Percentiles rank a stretch among this genome's conserved stretches.
Conservation (phyloP, 306 rosid species). For the Ceratonia siliqua region DNA sequence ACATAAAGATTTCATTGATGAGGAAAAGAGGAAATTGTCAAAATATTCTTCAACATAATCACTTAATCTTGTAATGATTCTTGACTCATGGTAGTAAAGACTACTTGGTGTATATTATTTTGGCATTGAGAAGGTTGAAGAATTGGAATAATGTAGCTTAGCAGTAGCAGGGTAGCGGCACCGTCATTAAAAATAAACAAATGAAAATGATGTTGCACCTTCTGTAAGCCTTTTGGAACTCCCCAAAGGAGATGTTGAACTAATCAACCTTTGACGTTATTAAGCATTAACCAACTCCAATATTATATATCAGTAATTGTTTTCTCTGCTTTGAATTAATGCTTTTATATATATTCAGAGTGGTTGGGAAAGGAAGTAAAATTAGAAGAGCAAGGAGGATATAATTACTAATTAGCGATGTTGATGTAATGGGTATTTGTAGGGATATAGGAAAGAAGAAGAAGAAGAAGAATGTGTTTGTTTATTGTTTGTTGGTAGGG, state of each 20-base stretch:
- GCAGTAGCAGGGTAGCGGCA: too few relatives aligned
- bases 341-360: too few relatives aligned
- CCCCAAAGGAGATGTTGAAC: constrained; percentile 31
- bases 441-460: not conserved
- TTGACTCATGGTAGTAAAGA: not conserved
- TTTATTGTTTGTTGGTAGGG: too few relatives aligned
- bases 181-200: not conserved
- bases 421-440: too few relatives aligned
- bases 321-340: too few relatives aligned
- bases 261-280: not conserved
- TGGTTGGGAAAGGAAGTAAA: not conserved
- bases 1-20: not conserved
- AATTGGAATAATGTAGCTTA: not conserved
- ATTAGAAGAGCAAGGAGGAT: too few relatives aligned
- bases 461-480: not conserved
- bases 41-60: not conserved
- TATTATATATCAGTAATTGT: too few relatives aligned
- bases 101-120: not conserved
- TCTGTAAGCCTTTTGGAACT: constrained; percentile 25
- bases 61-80: not conserved
- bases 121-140: not conserved
- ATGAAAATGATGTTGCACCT: constrained; percentile 45
- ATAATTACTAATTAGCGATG: too few relatives aligned
- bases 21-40: not conserved
- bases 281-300: not conserved